Evolutionary conservation across 306 rosid species (phyloP), one percentile per base, ranked within the genome.

Genomic region (Ochetophila trinervis): DNA sequence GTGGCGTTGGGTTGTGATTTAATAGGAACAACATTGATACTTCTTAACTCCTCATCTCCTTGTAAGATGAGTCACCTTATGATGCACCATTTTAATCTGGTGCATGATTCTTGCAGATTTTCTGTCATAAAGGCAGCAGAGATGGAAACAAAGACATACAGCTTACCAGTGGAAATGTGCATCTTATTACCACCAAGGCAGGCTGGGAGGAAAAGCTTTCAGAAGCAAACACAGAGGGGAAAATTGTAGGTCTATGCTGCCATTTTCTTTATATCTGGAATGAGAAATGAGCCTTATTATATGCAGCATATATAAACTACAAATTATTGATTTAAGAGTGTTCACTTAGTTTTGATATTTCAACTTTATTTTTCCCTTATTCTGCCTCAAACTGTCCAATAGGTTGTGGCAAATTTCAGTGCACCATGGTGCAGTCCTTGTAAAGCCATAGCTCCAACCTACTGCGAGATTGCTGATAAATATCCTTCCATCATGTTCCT

Each of bases 361-460:
- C 19, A 14, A 4, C 19, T n/a, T 14, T 16, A 49, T 14, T 49
- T 49, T 49, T 15, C 21, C 6, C n/a, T 5, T 42, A 30, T 23
- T 37, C 49, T 24, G 8, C 15, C 14, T 45, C 10, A n/a, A 19
- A 53, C 40, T 60, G 50, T 69, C 37, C 57, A 34, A 79, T 86
- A 85, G 96, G 91, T 91, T 66, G 42, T 88, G 63, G 91, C 87
- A 15, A 91, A 91, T 69, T 91, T 86, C 84, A 73, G 90, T 76
- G 96, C 97, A 65, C 22, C 82, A 4, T 91, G 96, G 96, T 88
- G 97, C 76, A 87, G 85, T 69, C 94, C 97, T 12, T 86, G 91
- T 69, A 83, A 67, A 80, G 54, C 70, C 22, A 76, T 88, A 70
- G 82, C 81, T 4, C 84, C 96, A 14, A 83, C 70, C 51, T 91